Evolutionary conservation across 2,329 filamentous ascomycete species (phyloP).

Genomic region (Cryphonectria japonica): DNA sequence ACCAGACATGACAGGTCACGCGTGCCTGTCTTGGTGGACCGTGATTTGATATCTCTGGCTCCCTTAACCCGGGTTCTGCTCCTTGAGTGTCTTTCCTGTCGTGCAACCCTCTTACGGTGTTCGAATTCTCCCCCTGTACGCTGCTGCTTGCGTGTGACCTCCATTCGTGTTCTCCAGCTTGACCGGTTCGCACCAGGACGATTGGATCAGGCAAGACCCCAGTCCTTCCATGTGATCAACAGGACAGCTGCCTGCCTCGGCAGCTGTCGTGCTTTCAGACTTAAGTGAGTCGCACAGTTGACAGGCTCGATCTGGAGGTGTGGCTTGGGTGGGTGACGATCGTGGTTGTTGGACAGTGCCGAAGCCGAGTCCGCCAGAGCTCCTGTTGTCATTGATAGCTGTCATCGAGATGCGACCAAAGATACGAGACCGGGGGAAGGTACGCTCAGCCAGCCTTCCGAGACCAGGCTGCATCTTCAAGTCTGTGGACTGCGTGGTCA

Average conservation of each 20-base stretch:
- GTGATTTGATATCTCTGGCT: neutral
- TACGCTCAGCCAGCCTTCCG: neutral
- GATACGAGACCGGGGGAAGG: neutral
- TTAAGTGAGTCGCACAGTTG: neutral
- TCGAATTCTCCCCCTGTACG: neutral
- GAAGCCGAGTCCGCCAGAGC: neutral
- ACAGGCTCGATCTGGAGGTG: neutral
- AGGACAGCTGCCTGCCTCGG: neutral
- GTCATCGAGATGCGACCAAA: neutral
- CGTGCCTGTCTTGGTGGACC: neutral
- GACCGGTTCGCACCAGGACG: neutral
- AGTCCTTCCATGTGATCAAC: neutral
- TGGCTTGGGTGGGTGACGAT: neutral
- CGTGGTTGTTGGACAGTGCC: neutral
- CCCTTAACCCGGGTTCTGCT: neutral
- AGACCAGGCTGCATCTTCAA: neutral
- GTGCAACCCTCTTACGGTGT: neutral
- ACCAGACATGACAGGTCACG: conserved; percentile 1
- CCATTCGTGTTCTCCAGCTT: neutral
- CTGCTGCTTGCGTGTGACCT: neutral
- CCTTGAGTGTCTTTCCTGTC: neutral
- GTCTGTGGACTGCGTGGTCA: neutral
- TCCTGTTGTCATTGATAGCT: neutral
- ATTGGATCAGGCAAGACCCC: neutral
- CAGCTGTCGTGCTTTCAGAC: neutral